A percentile compares a stretch with the other conserved stretches of the same genome.
Evolutionary conservation across 2,329 filamentous ascomycete genomes (phyloP).

Genomic region (Fusarium solani-melongenae): DNA sequence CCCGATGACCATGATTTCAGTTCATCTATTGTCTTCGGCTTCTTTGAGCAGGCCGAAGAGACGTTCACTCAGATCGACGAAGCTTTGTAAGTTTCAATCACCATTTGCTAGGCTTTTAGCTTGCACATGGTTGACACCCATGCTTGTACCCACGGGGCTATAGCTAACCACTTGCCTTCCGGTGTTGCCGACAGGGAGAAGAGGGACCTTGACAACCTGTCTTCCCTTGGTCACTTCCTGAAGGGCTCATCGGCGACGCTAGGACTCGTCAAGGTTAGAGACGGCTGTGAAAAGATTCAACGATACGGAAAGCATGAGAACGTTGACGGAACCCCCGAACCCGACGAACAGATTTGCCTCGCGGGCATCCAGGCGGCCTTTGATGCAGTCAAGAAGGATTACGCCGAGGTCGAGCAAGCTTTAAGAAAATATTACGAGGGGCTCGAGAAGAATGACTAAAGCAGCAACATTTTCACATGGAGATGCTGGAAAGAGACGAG

Average conservation of each 20-base stretch:
- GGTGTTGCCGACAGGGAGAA: constrained; percentile 62
- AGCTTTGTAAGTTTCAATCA: constrained; percentile 76
- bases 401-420: constrained; percentile 75
- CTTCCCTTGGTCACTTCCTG: constrained; percentile 90
- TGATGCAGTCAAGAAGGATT: constrained; percentile 78
- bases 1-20: constrained; percentile 89
- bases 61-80: constrained; percentile 89
- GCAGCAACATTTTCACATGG: constrained; percentile 7
- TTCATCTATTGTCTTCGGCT: constrained; percentile 86
- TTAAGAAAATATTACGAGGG: constrained; percentile 74
- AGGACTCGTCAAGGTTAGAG: constrained; percentile 89
- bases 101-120: background rate
- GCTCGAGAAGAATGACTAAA: constrained; percentile 33
- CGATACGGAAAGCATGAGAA: constrained; percentile 88
- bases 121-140: background rate
- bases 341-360: constrained; percentile 75
- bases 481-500: constrained; percentile 5
- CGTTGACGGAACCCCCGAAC: constrained; percentile 75
- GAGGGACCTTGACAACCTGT: constrained; percentile 79
- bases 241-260: constrained; percentile 97
- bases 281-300: constrained; percentile 96
- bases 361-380: constrained; percentile 77
- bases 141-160: background rate
- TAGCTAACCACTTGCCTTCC: background rate
- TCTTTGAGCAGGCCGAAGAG: constrained; percentile 89